These are phyloP conservation scores for Aspergillus sp. DNA, from an alignment of 2,329 filamentous ascomycete species.

Conservation along the genomic window DNA sequence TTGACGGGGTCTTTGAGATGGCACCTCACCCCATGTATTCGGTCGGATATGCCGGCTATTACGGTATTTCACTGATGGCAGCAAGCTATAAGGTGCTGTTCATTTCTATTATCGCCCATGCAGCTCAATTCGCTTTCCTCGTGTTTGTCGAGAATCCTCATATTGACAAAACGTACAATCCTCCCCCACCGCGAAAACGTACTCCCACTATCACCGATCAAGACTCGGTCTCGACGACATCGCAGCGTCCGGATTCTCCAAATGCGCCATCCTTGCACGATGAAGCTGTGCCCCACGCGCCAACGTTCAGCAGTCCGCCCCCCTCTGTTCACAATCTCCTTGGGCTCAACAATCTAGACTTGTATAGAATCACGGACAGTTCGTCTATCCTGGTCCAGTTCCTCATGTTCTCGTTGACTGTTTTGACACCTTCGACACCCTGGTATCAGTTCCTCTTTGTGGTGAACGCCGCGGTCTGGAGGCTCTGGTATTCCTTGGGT, in stretches of 20 bases:
- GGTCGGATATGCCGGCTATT: constrained; percentile 96
- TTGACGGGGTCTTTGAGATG: constrained; percentile 99
- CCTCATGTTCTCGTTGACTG: constrained; percentile 74
- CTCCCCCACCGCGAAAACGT: constrained; percentile 72
- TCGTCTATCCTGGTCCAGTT: constrained; percentile 75
- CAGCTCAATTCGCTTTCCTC: constrained; percentile 92
- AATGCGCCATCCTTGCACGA: constrained; percentile 40
- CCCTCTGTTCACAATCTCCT: constrained; percentile 80
- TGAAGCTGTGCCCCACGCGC: constrained; percentile 42
- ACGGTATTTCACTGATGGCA: constrained; percentile 97
- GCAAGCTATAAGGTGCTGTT: constrained; percentile 97
- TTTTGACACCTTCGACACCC: constrained; percentile 76
- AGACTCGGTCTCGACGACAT: constrained; percentile 33
- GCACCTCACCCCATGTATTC: constrained; percentile 99
- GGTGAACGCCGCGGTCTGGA: constrained; percentile 78
- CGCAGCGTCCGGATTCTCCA: constrained; percentile 38
- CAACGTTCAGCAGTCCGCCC: constrained; percentile 57
- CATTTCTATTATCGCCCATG: constrained; percentile 93
- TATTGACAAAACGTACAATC: constrained; percentile 97
- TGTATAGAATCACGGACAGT: constrained; percentile 84
- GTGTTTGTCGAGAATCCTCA: constrained; percentile 93
- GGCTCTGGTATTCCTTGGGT: constrained; percentile 88
- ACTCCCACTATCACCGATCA: constrained; percentile 29
- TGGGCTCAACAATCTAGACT: constrained; percentile 80
- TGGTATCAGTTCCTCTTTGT: constrained; percentile 80